Conservation (phyloP, 192 early-diverging fungal species). For the Thamnidium elegans region DNA sequence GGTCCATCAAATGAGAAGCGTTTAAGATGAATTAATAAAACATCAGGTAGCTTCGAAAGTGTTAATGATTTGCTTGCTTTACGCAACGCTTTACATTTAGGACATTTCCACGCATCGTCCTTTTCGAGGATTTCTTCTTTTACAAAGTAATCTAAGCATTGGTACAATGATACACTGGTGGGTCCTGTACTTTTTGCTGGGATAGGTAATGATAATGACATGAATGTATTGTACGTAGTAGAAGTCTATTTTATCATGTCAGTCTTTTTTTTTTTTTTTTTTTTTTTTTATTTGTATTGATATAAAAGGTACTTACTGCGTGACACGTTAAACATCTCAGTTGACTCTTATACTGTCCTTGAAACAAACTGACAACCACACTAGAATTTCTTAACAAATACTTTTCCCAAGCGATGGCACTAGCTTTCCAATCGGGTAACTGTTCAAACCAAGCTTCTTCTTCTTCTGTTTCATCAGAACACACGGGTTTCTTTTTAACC, state of each 20-base stretch:
- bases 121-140: constrained; percentile 86
- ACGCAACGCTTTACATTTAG: constrained; percentile 71
- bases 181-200: constrained; percentile 48
- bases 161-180: constrained; percentile 62
- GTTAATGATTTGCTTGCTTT: constrained; percentile 74
- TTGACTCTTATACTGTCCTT: constrained; percentile 72
- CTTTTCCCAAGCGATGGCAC: constrained; percentile 66
- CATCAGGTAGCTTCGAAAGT: constrained; percentile 78
- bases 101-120: constrained; percentile 90
- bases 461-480: constrained; percentile 35
- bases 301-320: constrained; percentile 6
- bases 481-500: constrained; percentile 41
- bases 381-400: constrained; percentile 76
- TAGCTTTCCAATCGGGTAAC: constrained; percentile 59
- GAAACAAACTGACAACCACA: constrained; percentile 87
- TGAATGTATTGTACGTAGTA: constrained; percentile 88
- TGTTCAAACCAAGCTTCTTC: constrained; percentile 63
- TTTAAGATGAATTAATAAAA: constrained; percentile 93
- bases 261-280: neutral
- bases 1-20: constrained; percentile 91
- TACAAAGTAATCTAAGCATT: constrained; percentile 85
- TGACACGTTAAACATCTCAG: constrained; percentile 71
- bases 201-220: constrained; percentile 89
- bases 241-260: constrained; percentile 40
- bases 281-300: too few relatives aligned